Evolutionary conservation across 331 rosid species (phyloP), one percentile per base, ranked within the genome.

Genomic region (Spiraea crenata): DNA sequence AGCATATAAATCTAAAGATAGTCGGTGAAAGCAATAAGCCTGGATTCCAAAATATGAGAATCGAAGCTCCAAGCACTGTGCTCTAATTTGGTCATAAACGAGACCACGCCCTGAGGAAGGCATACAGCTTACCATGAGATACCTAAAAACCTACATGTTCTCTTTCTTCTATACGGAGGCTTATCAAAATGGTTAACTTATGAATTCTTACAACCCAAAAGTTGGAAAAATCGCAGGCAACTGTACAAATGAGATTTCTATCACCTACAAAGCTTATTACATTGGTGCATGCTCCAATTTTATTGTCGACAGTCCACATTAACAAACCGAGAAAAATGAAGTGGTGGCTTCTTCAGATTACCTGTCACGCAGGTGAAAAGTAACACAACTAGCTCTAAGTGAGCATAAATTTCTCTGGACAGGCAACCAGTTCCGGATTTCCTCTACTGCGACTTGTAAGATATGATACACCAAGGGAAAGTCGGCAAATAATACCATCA

Each of bases 191-290:
- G 40, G 44, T 45, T 31, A 56, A 14, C 25, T n/a, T 56, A 41
- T 40, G 63, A 42, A 42, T 44, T 70, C 45, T 69, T 56, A 56
- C 74, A 70, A 16, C 74, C 74, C 74, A 56, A 56, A 42, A 34
- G 25, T 59, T 56, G 74, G 74, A 64, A 56, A 42, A 69, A 70
- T 44, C 31, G 74, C 4, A 55, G 65, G 47, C 15, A 69, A 70
- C 74, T 70, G 12, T 69, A 70, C 74, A 56, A 15, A 44, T 3
- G 9, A 60, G 25, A 70, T 56, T 15, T 70, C 42, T 45, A 55
- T 56, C 12, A 16, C 74, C 65, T 56, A 69, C 15, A 57, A 34
- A 55, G 44, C 41, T 69, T 56, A 42, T 41, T 55, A 69, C 73
- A 7, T 16, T 5, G 38, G 5, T 6, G 11, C 52, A 54, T 40